Base-by-base conservation (phyloP, 2,329 filamentous ascomycete genomes). In the Grosmannia clavigera region DNA sequence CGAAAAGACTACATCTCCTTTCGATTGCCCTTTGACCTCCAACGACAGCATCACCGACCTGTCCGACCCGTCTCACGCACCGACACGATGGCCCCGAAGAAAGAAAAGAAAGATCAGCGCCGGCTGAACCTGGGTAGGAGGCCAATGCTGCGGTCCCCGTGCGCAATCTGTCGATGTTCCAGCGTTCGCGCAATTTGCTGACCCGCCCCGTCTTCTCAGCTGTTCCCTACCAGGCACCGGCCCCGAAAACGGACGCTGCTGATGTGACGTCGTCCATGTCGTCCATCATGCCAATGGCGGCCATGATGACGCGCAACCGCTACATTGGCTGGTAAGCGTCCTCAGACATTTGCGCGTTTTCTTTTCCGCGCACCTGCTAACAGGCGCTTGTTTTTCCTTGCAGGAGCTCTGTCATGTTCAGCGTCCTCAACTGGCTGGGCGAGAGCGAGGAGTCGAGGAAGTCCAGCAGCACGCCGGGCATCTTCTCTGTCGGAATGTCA, bases 221-320 rank as follows among this genome's bases (percentile, higher is more conserved):
- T 70, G 88, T 96, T 67, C 92, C 92, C 62, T 96, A 94, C 73
- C 84, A 90, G 73, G 87, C 87, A 67, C 90, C 90, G 52, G 77
- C 80, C 56, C 77, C 82, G 67, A 84, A 85, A 68, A 81, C 80
- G 68, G 80, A 82, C 25, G 68, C 77, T 64, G 76, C 81, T 65
- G 91, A 96, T 69, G 81, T 95, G 72, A 78, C 83, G 58, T 86
- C 87, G 73, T 90, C 79, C 33, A 69, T 86, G 60, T 77, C 81
- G 33, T 92, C 86, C 69, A 95, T 92, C 43, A 78, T 97, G 70
- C 92, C 92, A 61, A 96, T 96, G 92, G 91, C 90, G 61, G 92
- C 92, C 64, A 95, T 96, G 81, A 94, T 96, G 71, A 94, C 88
- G 67, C 82, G 91, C 66, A 96, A 95, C 76, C 88, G 89, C 81